Percentiles rank a stretch among this genome's conserved stretches.
These are phyloP conservation scores for Wickerhamomyces chaumierensis DNA, from an alignment of 805 yeast species.

Conservation along the genomic window DNA sequence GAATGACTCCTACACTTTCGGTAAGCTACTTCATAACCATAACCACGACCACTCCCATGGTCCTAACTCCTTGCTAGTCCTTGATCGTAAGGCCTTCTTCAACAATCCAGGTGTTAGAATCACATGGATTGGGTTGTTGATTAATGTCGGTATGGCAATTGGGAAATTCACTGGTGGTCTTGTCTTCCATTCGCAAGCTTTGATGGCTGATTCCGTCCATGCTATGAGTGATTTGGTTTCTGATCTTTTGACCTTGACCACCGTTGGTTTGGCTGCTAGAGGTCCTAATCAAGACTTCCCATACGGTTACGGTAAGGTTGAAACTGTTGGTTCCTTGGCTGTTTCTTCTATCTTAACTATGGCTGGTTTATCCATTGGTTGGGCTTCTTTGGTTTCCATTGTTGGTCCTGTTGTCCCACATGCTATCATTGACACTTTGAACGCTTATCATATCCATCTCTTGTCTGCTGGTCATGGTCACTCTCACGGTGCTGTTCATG, in stretches of 20 bases:
- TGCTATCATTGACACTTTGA: conserved; percentile 40
- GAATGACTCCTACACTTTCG: conserved; percentile 28
- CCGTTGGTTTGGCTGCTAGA: conserved; percentile 66
- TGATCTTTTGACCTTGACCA: conserved; percentile 79
- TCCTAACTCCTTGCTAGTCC: conserved; percentile 21
- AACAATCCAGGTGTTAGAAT: conserved; percentile 82
- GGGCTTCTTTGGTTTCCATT: conserved; percentile 63
- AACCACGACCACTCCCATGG: conserved; percentile 26
- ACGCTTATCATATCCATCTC: conserved; percentile 36
- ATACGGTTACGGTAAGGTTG: conserved; percentile 85
- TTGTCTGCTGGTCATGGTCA: conserved; percentile 27
- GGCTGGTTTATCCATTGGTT: conserved; percentile 88
- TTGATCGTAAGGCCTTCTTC: conserved; percentile 32
- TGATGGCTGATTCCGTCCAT: conserved; percentile 90
- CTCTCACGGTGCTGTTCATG: conserved; percentile 17
- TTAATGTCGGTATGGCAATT: conserved; percentile 76
- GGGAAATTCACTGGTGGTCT: conserved; percentile 86
- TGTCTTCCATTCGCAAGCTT: conserved; percentile 87
- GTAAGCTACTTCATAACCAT: conserved; percentile 18
- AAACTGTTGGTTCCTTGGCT: conserved; percentile 81
- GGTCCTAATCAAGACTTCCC: conserved; percentile 57
- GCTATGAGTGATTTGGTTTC: conserved; percentile 85
- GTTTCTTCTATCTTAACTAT: conserved; percentile 74
- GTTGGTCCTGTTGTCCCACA: conserved; percentile 60
- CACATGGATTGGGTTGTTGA: conserved; percentile 82